A percentile compares a stretch with the other conserved stretches of the same genome.
Evolutionary conservation across 1,284 basidiomycete species (phyloP).

Genomic region (Heterobasidion parviporum): DNA sequence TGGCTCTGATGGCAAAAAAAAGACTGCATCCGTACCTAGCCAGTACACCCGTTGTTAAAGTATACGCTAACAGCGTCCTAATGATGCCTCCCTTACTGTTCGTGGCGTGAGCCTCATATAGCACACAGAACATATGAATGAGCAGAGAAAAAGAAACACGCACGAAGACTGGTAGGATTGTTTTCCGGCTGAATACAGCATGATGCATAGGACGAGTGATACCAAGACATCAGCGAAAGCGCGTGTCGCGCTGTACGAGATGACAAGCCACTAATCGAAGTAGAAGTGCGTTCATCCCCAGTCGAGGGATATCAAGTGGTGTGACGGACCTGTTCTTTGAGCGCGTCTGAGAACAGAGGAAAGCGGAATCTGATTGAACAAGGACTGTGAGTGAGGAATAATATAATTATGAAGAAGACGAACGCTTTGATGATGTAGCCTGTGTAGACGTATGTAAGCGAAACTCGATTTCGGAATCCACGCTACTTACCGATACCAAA

Average conservation of each 20-base stretch:
- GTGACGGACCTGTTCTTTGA: neutral
- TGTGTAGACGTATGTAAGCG: neutral
- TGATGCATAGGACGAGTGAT: neutral
- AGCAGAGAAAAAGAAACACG: neutral
- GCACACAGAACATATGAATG: too few relatives aligned
- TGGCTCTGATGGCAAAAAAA: neutral
- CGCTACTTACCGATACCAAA: neutral
- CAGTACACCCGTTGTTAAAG: neutral
- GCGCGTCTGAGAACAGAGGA: neutral
- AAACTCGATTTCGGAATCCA: neutral
- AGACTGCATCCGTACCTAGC: neutral
- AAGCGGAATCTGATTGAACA: neutral
- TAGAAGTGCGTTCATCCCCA: neutral
- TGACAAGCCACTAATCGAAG: neutral
- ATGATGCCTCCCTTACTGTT: neutral
- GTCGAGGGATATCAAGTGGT: neutral
- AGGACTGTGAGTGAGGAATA: neutral
- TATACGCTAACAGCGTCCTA: neutral
- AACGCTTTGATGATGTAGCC: neutral
- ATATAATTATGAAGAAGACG: neutral
- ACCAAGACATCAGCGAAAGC: neutral
- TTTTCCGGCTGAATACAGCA: neutral
- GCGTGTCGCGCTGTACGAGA: neutral
- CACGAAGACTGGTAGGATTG: neutral
- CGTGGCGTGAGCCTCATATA: too few relatives aligned